A percentile compares a stretch with the other conserved stretches of the same genome.
These are phyloP conservation scores for Metrosideros polymorpha DNA, from an alignment of 441 rosid species.

Conservation along the genomic window DNA sequence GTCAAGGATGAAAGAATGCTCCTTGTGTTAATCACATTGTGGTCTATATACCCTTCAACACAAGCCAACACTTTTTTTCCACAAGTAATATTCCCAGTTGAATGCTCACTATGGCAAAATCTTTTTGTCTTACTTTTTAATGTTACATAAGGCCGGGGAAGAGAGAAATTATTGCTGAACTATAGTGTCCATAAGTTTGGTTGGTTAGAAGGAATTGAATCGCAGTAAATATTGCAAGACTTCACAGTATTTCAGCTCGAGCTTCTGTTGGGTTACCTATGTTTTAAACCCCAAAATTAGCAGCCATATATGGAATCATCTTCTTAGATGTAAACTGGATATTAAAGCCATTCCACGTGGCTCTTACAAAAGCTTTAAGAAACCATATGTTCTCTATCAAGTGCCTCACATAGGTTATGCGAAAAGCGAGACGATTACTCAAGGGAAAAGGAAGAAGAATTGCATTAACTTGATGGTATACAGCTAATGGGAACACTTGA, in stretches of 20 bases:
- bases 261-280: neutral
- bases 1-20: conserved; percentile 17
- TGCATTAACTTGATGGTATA: neutral
- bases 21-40: conserved; percentile 1
- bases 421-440: neutral
- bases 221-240: neutral
- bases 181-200: neutral
- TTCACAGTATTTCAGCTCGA: neutral
- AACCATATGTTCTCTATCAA: neutral
- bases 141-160: neutral
- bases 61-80: too few relatives aligned
- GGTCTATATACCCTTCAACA: too few relatives aligned
- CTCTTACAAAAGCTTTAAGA: neutral
- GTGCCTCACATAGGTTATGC: neutral
- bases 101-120: too few relatives aligned
- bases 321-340: neutral
- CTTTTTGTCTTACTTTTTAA: neutral
- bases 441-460: neutral
- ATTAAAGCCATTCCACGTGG: neutral
- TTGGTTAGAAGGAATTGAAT: neutral
- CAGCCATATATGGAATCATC: neutral
- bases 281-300: neutral
- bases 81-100: too few relatives aligned
- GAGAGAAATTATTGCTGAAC: neutral
- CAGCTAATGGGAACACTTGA: neutral